phyloP scores from a whole-genome alignment of 2,329 filamentous ascomycete species.

The Tolypocladium paradoxum region DNA sequence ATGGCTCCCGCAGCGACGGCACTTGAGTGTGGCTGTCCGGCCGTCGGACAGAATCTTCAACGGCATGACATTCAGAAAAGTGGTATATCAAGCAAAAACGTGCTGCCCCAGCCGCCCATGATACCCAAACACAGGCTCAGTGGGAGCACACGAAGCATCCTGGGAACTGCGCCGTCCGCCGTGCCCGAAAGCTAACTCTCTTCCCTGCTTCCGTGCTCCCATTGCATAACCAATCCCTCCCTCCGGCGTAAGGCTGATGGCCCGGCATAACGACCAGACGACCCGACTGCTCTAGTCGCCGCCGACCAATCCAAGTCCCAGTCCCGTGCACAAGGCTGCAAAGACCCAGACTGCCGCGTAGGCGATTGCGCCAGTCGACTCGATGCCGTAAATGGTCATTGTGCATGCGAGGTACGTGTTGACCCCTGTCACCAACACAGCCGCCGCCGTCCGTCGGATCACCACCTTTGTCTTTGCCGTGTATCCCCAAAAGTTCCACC shows the following conservation, averaged over 20 bases:
- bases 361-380: constrained; percentile 54
- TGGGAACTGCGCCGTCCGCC: background rate
- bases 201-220: background rate
- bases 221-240: background rate
- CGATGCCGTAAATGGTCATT: constrained; percentile 58
- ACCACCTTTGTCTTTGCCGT: constrained; percentile 50
- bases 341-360: constrained; percentile 70
- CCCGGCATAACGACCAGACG: background rate
- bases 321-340: constrained; percentile 49
- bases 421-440: constrained; percentile 44
- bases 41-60: background rate
- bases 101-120: background rate
- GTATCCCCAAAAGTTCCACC: constrained; percentile 64
- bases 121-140: background rate
- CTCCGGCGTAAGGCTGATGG: background rate
- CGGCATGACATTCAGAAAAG: background rate
- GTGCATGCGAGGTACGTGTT: constrained; percentile 55
- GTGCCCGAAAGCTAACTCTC: background rate
- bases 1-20: background rate
- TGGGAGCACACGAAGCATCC: background rate
- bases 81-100: background rate
- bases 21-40: background rate
- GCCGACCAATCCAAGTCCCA: constrained; percentile 40
- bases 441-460: constrained; percentile 51
- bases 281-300: constrained; percentile 21